A percentile compares a stretch with the other conserved stretches of the same genome.
phyloP scores from a whole-genome alignment of 805 yeast genomes.

The Candida railenensis region DNA sequence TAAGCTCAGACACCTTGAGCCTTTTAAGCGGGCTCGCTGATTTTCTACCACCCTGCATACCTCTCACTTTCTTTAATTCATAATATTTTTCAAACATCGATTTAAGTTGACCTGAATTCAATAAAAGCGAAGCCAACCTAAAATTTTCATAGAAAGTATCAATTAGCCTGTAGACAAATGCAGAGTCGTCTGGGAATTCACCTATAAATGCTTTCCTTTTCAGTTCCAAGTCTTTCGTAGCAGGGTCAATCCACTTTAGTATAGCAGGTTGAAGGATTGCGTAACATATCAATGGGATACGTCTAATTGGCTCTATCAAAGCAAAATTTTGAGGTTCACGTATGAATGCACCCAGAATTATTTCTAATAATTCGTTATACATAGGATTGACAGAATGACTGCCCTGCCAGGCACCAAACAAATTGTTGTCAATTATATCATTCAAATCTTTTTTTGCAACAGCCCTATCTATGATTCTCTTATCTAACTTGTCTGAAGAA shows the following conservation, averaged over 20 bases:
- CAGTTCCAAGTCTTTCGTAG: slow-evolving; percentile 7
- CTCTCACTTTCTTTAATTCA: slow-evolving; percentile 8
- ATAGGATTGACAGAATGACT: slow-evolving; percentile 36
- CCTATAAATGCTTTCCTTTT: slow-evolving; percentile 3
- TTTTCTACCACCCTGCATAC: slow-evolving; percentile 3
- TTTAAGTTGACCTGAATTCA: slow-evolving; percentile 14
- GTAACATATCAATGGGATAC: slow-evolving; percentile 26
- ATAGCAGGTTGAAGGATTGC: slow-evolving; percentile 14
- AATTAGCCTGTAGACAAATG: slow-evolving; percentile 25
- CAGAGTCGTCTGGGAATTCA: slow-evolving; percentile 18
- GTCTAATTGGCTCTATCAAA: slow-evolving; percentile 23
- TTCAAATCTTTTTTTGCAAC: background rate
- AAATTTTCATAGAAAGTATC: slow-evolving; percentile 21
- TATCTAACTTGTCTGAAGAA: background rate
- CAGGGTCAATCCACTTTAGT: slow-evolving; percentile 32
- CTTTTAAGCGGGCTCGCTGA: background rate
- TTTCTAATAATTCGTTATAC: slow-evolving; percentile 32
- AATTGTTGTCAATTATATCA: background rate
- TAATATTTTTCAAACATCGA: slow-evolving; percentile 26
- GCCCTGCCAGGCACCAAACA: slow-evolving; percentile 14
- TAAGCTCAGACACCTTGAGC: slow-evolving; percentile 30
- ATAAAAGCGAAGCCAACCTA: slow-evolving; percentile 19
- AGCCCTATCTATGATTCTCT: slow-evolving; percentile 10
- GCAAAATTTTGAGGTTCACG: slow-evolving; percentile 8
- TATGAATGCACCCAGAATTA: slow-evolving; percentile 27